These are phyloP conservation scores for Cutaneotrichosporon curvatum DNA, from an alignment of 1,284 basidiomycete species.

Conservation along the genomic window DNA sequence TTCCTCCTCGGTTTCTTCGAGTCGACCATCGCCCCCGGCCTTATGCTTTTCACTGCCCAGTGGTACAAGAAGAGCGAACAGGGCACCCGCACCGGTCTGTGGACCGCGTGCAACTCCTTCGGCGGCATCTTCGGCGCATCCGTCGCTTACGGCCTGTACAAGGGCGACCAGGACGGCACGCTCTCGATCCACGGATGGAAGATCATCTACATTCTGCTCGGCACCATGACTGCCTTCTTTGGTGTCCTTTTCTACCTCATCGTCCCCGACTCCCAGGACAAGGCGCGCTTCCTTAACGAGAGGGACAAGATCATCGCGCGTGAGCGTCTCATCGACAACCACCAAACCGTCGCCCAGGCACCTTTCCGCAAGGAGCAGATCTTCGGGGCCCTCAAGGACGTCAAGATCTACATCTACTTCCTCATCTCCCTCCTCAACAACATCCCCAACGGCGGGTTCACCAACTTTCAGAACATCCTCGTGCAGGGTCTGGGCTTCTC, in stretches of 20 bases:
- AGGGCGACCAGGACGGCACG: slow-evolving; percentile 3
- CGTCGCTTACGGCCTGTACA: slow-evolving; percentile 17
- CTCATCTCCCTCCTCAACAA: slow-evolving; percentile 2
- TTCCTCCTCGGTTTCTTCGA: slow-evolving; percentile 15
- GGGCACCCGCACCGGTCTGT: slow-evolving; percentile 11
- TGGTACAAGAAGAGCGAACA: slow-evolving; percentile 18
- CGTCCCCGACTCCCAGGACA: slow-evolving; percentile 25
- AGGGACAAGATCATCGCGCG: slow-evolving; percentile 27
- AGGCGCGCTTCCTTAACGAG: slow-evolving; percentile 24
- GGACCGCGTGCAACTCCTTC: slow-evolving; percentile 18
- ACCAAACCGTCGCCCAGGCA: slow-evolving; percentile 27
- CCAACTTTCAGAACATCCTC: slow-evolving; percentile 16
- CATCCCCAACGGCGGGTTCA: slow-evolving; percentile 22
- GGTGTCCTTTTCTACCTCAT: slow-evolving; percentile 20
- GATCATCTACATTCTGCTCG: slow-evolving; percentile 21
- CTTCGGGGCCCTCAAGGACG: slow-evolving; percentile 22
- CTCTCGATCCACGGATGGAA: slow-evolving; percentile 18
- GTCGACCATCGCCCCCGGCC: slow-evolving; percentile 8
- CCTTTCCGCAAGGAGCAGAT: slow-evolving; percentile 23
- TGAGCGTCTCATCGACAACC: slow-evolving; percentile 24
- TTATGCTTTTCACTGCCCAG: slow-evolving; percentile 17
- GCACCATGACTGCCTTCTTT: slow-evolving; percentile 13
- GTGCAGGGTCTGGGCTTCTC: slow-evolving; percentile 24
- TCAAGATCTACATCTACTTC: slow-evolving; percentile 1
- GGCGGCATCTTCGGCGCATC: slow-evolving; percentile 17